Evolutionary conservation across 2,329 filamentous ascomycete species (phyloP).

Genomic region (Delphinella strobiligena): DNA sequence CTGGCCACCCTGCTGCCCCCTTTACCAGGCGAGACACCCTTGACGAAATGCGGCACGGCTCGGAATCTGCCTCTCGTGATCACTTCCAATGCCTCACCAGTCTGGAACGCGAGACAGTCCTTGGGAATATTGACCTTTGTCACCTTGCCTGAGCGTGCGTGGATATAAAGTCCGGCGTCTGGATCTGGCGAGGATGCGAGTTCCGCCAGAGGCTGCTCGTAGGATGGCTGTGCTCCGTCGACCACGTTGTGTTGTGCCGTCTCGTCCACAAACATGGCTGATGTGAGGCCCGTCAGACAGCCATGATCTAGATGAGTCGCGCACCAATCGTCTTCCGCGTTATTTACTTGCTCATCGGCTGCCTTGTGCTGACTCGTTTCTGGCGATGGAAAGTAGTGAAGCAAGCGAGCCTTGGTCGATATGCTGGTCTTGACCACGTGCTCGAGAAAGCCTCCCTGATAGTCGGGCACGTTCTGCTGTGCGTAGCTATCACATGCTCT

Average conservation of each 20-base stretch:
- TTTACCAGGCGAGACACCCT: constrained; percentile 52
- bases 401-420: constrained; percentile 78
- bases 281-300: constrained; percentile 85
- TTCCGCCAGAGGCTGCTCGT: constrained; percentile 48
- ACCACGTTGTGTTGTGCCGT: constrained; percentile 22
- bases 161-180: constrained; percentile 83
- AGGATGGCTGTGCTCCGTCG: constrained; percentile 9
- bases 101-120: constrained; percentile 92
- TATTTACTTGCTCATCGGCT: constrained; percentile 26
- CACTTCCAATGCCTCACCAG: constrained; percentile 77
- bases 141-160: constrained; percentile 65
- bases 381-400: constrained; percentile 75
- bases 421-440: constrained; percentile 73
- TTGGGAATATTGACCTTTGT: constrained; percentile 88
- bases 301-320: constrained; percentile 84
- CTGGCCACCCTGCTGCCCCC: constrained; percentile 29
- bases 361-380: constrained; percentile 15
- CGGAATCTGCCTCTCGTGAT: constrained; percentile 88
- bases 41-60: constrained; percentile 91
- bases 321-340: constrained; percentile 70
- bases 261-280: constrained; percentile 93
- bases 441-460: constrained; percentile 70
- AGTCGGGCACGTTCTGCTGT: constrained; percentile 62
- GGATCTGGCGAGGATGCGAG: constrained; percentile 68
- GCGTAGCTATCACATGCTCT: constrained; percentile 84